A percentile compares a stretch with the other conserved stretches of the same genome.
Conservation (phyloP, 2,329 filamentous ascomycete genomes). For the Diplodia intermedia region DNA sequence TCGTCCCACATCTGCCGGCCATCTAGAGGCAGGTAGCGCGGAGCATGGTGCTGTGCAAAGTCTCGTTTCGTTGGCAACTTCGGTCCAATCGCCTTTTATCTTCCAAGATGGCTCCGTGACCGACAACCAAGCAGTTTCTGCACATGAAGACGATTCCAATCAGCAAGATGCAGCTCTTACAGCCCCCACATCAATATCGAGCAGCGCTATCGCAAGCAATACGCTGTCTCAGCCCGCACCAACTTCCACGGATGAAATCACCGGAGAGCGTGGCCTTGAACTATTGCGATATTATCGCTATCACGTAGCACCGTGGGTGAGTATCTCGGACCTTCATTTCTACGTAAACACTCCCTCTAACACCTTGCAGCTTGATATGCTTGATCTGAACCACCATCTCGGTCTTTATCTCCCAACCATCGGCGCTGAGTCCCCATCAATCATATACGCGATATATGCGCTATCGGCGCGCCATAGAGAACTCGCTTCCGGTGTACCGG, state of each 20-base stretch:
- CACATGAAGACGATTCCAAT: not conserved
- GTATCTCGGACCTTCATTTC: constrained; percentile 21
- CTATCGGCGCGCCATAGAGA: constrained; percentile 50
- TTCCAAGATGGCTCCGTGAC: constrained; percentile 38
- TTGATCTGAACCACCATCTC: constrained; percentile 61
- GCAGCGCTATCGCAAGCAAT: not conserved
- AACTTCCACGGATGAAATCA: not conserved
- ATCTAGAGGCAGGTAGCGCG: not conserved
- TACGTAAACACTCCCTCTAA: constrained; percentile 14
- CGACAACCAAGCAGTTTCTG: not conserved
- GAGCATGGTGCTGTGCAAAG: constrained; percentile 23
- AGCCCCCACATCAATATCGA: not conserved
- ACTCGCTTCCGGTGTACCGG: constrained; percentile 5
- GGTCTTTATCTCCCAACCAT: constrained; percentile 59
- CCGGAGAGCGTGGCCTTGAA: constrained; percentile 43
- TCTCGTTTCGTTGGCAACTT: constrained; percentile 11
- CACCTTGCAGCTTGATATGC: constrained; percentile 60
- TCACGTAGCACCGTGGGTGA: constrained; percentile 61
- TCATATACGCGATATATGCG: constrained; percentile 60
- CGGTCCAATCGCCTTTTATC: constrained; percentile 37
- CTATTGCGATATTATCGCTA: constrained; percentile 56
- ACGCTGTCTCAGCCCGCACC: not conserved
- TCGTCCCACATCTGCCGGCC: not conserved
- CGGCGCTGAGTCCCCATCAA: constrained; percentile 54
- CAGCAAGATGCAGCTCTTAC: constrained; percentile 4